Conservation (phyloP, 768 basidiomycete genomes). For the Lepiota venenata region DNA sequence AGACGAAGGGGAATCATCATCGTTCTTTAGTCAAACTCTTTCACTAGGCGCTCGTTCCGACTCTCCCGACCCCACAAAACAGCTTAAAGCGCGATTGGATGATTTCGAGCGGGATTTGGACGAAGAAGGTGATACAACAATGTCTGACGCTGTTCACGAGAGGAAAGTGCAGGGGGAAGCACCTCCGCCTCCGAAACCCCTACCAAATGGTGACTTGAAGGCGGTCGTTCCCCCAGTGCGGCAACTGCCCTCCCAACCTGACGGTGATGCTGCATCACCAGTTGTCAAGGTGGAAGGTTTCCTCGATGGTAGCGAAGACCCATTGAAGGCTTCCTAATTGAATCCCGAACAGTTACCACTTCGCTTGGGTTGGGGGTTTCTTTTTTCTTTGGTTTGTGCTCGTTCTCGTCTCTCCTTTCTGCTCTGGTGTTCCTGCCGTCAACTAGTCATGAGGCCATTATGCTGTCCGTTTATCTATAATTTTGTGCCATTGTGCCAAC, state of each 20-base stretch:
- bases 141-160: constrained; percentile 23
- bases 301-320: constrained; percentile 62
- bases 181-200: constrained; percentile 41
- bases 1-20: constrained; percentile 41
- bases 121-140: constrained; percentile 32
- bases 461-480: constrained; percentile 22
- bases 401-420: constrained; percentile 7
- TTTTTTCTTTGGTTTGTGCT: not conserved
- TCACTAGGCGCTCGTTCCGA: constrained; percentile 40
- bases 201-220: constrained; percentile 43
- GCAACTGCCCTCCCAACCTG: constrained; percentile 48
- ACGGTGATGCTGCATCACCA: constrained; percentile 51
- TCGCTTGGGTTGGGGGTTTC: not conserved
- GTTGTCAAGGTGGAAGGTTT: constrained; percentile 62
- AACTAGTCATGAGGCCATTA: constrained; percentile 6
- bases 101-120: constrained; percentile 53
- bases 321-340: constrained; percentile 30
- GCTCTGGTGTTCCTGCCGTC: constrained; percentile 15
- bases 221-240: constrained; percentile 31
- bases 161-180: constrained; percentile 38
- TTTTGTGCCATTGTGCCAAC: constrained; percentile 21
- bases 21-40: constrained; percentile 49
- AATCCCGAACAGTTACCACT: constrained; percentile 6
- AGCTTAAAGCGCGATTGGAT: constrained; percentile 57
- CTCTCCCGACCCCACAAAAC: constrained; percentile 50